phyloP scores from a whole-genome alignment of 352 stramenopile genomes.

The Phytophthora citrophthora region DNA sequence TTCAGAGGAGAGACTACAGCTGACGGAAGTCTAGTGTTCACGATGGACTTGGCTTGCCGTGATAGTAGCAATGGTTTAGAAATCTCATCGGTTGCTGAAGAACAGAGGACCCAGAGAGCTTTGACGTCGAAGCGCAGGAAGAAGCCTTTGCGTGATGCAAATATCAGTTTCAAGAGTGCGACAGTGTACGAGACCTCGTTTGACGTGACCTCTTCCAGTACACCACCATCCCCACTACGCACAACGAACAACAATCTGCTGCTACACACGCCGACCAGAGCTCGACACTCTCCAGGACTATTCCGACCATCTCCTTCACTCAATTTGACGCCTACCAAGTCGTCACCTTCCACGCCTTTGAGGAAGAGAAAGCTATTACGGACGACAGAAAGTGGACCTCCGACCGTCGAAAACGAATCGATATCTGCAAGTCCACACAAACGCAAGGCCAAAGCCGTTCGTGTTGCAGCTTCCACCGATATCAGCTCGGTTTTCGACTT shows the following conservation, averaged over 20 bases:
- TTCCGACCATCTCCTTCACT: conserved; percentile 20
- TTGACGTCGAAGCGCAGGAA: conserved; percentile 21
- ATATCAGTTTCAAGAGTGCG: not conserved
- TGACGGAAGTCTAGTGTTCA: conserved; percentile 10
- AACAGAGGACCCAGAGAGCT: not conserved
- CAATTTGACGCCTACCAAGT: conserved; percentile 33
- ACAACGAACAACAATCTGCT: conserved; percentile 8
- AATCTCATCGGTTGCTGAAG: conserved; percentile 6
- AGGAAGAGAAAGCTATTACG: conserved; percentile 13
- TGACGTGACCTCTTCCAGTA: conserved; percentile 2
- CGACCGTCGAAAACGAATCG: conserved; percentile 2
- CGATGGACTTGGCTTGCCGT: conserved; percentile 32
- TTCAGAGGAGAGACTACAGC: not conserved
- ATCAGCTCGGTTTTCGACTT: conserved; percentile 39
- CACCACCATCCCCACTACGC: conserved; percentile 13
- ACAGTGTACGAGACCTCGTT: not conserved
- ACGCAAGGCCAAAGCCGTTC: conserved; percentile 30
- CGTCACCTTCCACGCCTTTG: conserved; percentile 22
- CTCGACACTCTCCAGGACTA: conserved; percentile 11
- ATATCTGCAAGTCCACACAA: conserved; percentile 16
- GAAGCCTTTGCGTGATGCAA: conserved; percentile 7
- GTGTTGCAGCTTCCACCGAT: conserved; percentile 3
- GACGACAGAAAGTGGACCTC: conserved; percentile 6
- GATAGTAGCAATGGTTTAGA: conserved; percentile 26
- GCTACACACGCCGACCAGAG: conserved; percentile 27